phyloP scores from a whole-genome alignment of 192 early-diverging fungal genomes.

The Podila epicladia region DNA sequence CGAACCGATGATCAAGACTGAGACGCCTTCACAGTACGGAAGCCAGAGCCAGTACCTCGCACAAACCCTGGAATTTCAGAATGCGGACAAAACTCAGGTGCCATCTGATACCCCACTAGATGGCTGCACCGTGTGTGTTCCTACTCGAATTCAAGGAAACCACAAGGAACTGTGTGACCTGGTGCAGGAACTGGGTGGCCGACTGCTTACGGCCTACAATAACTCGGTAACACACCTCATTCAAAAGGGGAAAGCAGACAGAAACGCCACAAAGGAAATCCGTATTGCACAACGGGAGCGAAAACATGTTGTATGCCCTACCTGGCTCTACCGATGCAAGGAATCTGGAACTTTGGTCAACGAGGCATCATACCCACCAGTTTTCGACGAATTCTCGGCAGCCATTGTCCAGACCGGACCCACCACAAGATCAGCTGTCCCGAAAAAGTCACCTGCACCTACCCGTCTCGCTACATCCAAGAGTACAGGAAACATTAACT shows the following conservation, averaged over 20 bases:
- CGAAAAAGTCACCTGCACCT: background rate
- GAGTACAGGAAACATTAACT: background rate
- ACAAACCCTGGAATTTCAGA: background rate
- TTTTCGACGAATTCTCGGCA: background rate
- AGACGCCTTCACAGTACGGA: background rate
- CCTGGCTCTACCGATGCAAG: slow-evolving; percentile 27
- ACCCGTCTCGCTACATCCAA: background rate
- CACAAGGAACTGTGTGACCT: slow-evolving; percentile 23
- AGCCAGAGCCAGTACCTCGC: background rate
- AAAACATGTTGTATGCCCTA: slow-evolving; percentile 7
- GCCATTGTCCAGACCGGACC: background rate
- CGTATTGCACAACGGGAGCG: slow-evolving; percentile 11
- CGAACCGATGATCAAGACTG: background rate
- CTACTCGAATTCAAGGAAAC: slow-evolving; percentile 18
- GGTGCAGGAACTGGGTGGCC: slow-evolving; percentile 17
- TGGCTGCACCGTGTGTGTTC: slow-evolving; percentile 17
- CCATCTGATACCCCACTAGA: slow-evolving; percentile 21
- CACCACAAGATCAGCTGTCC: background rate
- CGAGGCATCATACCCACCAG: background rate
- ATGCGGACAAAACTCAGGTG: background rate
- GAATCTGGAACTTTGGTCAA: slow-evolving; percentile 12
- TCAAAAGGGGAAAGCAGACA: slow-evolving; percentile 28
- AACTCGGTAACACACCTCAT: slow-evolving; percentile 18
- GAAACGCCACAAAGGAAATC: slow-evolving; percentile 10
- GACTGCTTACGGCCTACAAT: slow-evolving; percentile 11